Conservation (phyloP, 1,139 yeast species). For the Blastobotrys buckinghamii region DNA sequence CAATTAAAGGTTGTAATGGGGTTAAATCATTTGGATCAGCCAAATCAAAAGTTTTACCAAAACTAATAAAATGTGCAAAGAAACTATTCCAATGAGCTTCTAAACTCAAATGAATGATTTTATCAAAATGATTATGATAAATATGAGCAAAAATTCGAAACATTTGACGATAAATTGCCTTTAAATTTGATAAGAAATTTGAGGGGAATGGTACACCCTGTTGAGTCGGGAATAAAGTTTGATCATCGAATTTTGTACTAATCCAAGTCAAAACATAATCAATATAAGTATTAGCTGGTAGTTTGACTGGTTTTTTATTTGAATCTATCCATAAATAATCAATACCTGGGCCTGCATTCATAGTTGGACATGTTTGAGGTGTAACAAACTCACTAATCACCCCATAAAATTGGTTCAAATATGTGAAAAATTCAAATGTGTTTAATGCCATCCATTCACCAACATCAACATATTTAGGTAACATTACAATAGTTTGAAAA, state of each 20-base stretch:
- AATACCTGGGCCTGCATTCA: conserved; percentile 93
- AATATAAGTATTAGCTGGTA: conserved; percentile 91
- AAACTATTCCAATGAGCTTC: conserved; percentile 99
- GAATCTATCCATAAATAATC: conserved; percentile 91
- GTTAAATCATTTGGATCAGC: conserved; percentile 73
- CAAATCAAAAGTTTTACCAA: conserved; percentile 75
- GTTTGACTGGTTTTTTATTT: conserved; percentile 65
- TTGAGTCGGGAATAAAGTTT: conserved; percentile 84
- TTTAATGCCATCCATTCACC: conserved; percentile 96
- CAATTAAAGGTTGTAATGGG: conserved; percentile 74
- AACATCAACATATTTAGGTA: conserved; percentile 89
- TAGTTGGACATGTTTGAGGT: conserved; percentile 82
- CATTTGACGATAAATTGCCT: conserved; percentile 85
- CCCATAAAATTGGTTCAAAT: conserved; percentile 81
- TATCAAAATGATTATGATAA: conserved; percentile 91
- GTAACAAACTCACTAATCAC: conserved; percentile 84
- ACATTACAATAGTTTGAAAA: conserved; percentile 88
- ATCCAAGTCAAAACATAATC: conserved; percentile 93
- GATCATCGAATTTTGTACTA: conserved; percentile 79
- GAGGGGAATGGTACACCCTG: conserved; percentile 90
- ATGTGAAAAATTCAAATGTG: conserved; percentile 82
- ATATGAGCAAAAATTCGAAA: conserved; percentile 95
- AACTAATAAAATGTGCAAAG: conserved; percentile 91
- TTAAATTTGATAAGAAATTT: conserved; percentile 72
- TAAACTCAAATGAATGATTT: conserved; percentile 76